Evolutionary conservation across 257 asterid species (phyloP).

Genomic region (Penstemon davidsonii): DNA sequence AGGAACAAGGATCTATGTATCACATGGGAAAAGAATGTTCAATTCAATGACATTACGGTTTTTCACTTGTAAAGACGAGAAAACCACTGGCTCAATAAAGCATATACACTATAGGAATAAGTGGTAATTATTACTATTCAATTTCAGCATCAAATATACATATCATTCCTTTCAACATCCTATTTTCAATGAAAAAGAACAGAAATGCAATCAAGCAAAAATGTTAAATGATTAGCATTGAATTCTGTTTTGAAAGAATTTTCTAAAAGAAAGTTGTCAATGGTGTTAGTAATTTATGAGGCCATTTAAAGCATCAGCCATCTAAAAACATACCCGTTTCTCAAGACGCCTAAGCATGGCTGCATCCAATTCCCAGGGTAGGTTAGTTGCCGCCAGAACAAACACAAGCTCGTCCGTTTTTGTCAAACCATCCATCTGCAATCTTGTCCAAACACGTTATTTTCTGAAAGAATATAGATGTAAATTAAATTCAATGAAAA

Average conservation of each 20-base stretch:
- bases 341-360: slow-evolving; percentile 99
- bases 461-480: slow-evolving; percentile 16
- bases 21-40: slow-evolving; percentile 25
- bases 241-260: neutral
- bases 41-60: slow-evolving; percentile 1
- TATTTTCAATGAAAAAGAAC: neutral
- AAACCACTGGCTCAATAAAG: slow-evolving; percentile 5
- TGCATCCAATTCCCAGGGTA: slow-evolving; percentile 98
- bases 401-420: slow-evolving; percentile 88
- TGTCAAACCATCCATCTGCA: slow-evolving; percentile 99
- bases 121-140: neutral
- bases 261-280: slow-evolving; percentile 1
- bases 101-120: neutral
- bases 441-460: slow-evolving; percentile 41
- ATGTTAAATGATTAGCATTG: neutral
- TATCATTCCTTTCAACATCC: neutral
- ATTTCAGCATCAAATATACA: neutral
- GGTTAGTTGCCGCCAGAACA: slow-evolving; percentile 98
- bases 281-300: too few relatives aligned
- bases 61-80: slow-evolving; percentile 5
- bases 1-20: slow-evolving; percentile 80
- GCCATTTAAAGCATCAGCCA: neutral
- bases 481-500: slow-evolving; percentile 11
- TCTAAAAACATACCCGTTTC: slow-evolving; percentile 65
- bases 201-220: slow-evolving; percentile 11